Conservation (phyloP, 1,284 basidiomycete species). For the Ceratobasidium sp. region DNA sequence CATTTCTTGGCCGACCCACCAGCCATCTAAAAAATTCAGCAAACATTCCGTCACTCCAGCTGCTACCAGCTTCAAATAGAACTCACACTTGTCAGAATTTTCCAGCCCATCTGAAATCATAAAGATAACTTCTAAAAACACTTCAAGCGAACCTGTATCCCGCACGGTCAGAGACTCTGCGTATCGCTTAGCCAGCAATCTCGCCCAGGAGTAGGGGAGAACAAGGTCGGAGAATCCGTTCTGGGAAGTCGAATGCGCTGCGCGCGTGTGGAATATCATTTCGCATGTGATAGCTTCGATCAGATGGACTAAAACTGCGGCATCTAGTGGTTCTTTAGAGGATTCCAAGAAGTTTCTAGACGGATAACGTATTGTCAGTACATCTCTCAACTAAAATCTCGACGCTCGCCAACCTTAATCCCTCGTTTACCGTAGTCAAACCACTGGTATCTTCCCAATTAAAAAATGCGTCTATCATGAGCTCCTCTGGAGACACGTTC, state of each 20-base stretch:
- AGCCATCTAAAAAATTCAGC: neutral
- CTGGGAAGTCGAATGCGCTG: neutral
- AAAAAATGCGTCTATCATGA: neutral
- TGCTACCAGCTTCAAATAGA: neutral
- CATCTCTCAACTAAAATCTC: neutral
- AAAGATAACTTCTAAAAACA: neutral
- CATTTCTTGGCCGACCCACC: neutral
- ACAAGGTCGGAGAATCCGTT: constrained; percentile 21
- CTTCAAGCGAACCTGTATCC: neutral
- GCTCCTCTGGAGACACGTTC: neutral
- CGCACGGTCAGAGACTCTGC: neutral
- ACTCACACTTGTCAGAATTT: neutral
- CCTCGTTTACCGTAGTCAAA: neutral
- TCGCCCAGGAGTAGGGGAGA: constrained; percentile 10
- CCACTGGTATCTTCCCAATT: neutral
- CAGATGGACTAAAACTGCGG: constrained; percentile 4
- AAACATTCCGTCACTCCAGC: neutral
- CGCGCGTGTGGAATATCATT: neutral
- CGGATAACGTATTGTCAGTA: neutral
- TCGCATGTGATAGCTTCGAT: constrained; percentile 18
- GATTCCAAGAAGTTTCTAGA: neutral
- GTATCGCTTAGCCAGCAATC: neutral
- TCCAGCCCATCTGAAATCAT: neutral
- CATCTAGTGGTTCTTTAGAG: neutral
- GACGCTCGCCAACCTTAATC: neutral